phyloP scores from a whole-genome alignment of 768 basidiomycete genomes.

The Mycena venus region DNA sequence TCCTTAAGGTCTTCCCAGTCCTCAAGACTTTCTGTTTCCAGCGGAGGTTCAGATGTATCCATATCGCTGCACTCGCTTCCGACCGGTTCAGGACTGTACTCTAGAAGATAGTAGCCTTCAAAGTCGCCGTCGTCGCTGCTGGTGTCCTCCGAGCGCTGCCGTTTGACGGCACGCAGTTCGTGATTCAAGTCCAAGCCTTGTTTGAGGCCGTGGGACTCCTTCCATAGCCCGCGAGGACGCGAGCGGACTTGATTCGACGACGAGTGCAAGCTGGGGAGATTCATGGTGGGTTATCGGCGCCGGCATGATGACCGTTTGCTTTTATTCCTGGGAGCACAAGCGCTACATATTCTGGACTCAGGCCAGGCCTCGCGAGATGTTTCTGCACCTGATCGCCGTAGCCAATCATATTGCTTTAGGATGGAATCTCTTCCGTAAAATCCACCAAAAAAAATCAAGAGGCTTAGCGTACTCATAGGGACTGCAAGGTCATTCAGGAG shows the following conservation, averaged over 20 bases:
- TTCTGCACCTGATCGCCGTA: background rate
- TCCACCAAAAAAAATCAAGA: background rate
- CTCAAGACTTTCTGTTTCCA: conserved; percentile 43
- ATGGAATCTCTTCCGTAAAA: background rate
- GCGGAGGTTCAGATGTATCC: conserved; percentile 13
- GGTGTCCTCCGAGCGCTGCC: conserved; percentile 28
- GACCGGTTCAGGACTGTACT: conserved; percentile 15
- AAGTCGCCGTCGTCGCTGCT: conserved; percentile 9
- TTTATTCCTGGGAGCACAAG: conserved; percentile 15
- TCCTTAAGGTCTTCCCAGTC: conserved; percentile 81
- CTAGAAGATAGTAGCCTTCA: conserved; percentile 22
- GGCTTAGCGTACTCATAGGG: background rate
- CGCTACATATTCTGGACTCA: conserved; percentile 17
- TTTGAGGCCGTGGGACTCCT: conserved; percentile 26
- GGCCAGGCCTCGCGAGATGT: conserved; percentile 12
- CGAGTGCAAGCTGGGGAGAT: background rate
- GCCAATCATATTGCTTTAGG: conserved; percentile 1
- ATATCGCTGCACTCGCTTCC: conserved; percentile 7
- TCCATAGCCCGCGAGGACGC: conserved; percentile 29
- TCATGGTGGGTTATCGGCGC: conserved; percentile 6
- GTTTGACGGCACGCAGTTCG: conserved; percentile 13
- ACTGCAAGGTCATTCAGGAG: background rate
- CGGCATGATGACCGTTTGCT: conserved; percentile 8
- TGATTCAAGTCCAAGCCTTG: conserved; percentile 14
- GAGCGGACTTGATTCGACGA: background rate